Evolutionary conservation across 2,329 filamentous ascomycete genomes (phyloP), one percentile per base, ranked within the genome.

Genomic region (Hypoxylon sp.): DNA sequence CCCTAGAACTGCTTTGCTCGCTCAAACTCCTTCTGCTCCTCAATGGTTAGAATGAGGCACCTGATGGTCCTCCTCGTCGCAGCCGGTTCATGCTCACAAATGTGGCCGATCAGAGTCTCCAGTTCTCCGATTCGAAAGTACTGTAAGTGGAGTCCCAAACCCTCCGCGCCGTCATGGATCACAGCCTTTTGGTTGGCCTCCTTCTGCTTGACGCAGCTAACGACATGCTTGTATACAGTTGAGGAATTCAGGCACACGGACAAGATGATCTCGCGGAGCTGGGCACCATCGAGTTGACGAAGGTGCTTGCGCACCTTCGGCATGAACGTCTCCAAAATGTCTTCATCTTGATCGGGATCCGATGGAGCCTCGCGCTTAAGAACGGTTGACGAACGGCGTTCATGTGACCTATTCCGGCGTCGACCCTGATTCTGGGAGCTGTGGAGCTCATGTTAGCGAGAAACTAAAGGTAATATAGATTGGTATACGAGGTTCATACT

Each of bases 191-290:
- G 19, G 1, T 50, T 21, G 7, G 21, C 32, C n/a, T 21, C 36
- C 32, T 41, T 51, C 4, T 28, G 4, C 34, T 43, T 51, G 9
- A 51, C 34, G 17, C 5, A 49, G 45, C 7, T 17, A 5, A 28
- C 11, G 21, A 28, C 13, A 11, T 17, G 3, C 13, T 28, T 49
- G 23, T 25, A n/a, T n/a, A 49, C 7, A 2, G n/a, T 36, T 5
- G 10, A 3, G 2, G n/a, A 23, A 7, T 48, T 25, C 3, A 58
- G 25, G 25, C 55, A 58, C 19, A 49, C 7, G 6, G 57, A 23
- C n/a, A 60, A 34, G 23, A 60, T 51, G 10, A 60, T 45, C 46
- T 51, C 57, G 2, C 57, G 46, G 36, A 60, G 34, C 13, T 60
- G 21, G 14, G 57, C 19, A 23, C 46, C 46, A 11, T 28, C 19